phyloP scores from a whole-genome alignment of 2,329 filamentous ascomycete genomes.

The Aspergillus hortae region DNA sequence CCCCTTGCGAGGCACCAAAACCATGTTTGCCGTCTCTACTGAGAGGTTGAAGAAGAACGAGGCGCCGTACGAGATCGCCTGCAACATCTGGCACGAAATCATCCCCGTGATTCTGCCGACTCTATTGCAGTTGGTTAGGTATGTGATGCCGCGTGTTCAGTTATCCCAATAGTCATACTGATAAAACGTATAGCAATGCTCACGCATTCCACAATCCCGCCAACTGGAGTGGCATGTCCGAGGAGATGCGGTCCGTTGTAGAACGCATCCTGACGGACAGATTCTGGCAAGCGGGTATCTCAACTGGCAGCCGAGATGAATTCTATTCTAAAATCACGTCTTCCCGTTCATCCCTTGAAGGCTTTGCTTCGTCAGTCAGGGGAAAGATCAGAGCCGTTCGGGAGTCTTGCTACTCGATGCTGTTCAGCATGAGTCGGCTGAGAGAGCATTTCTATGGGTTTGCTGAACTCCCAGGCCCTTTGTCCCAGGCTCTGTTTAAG shows the following conservation, averaged over 20 bases:
- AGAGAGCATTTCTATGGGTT: slow-evolving; percentile 91
- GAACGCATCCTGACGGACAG: slow-evolving; percentile 83
- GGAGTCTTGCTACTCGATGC: slow-evolving; percentile 89
- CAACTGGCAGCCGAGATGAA: slow-evolving; percentile 89
- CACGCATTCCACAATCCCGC: slow-evolving; percentile 85
- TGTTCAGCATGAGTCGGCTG: slow-evolving; percentile 88
- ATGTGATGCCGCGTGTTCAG: slow-evolving; percentile 15
- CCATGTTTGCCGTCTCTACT: slow-evolving; percentile 85
- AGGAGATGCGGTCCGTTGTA: slow-evolving; percentile 73
- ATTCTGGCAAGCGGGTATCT: slow-evolving; percentile 98
- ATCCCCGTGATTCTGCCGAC: slow-evolving; percentile 81
- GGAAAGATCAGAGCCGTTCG: slow-evolving; percentile 85
- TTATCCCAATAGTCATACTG: slow-evolving; percentile 4
- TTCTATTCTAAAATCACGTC: slow-evolving; percentile 90
- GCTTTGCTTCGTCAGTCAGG: slow-evolving; percentile 87
- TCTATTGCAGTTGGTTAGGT: slow-evolving; percentile 77
- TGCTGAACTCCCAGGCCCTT: slow-evolving; percentile 71
- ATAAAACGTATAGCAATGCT: slow-evolving; percentile 60
- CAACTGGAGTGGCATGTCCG: slow-evolving; percentile 75
- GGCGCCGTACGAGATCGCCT: slow-evolving; percentile 69
- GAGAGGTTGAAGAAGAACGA: slow-evolving; percentile 78
- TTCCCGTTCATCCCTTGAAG: slow-evolving; percentile 85
- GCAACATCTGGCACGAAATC: slow-evolving; percentile 77
- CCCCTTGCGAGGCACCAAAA: slow-evolving; percentile 83
- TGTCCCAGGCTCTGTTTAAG: slow-evolving; percentile 79